Conservation (phyloP, 2,329 filamentous ascomycete genomes). For the Pseudocercospora fuligena region DNA sequence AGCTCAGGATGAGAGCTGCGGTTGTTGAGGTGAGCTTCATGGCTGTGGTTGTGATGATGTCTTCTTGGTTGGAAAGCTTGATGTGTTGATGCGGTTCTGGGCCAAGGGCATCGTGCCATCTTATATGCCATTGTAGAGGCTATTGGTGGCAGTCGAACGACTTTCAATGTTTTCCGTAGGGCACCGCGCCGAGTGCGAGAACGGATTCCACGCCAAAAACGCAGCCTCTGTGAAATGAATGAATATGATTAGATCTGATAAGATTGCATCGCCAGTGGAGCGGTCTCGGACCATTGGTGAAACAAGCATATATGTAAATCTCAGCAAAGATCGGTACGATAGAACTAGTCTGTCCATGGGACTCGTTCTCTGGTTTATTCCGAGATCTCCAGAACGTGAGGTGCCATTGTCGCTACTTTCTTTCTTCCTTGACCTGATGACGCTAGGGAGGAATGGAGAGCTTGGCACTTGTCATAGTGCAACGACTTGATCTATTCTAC, state of each 20-base stretch:
- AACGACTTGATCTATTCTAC: too few relatives aligned
- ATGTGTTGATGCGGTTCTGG: not conserved
- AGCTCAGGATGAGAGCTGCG: constrained; percentile 1
- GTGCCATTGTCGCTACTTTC: too few relatives aligned
- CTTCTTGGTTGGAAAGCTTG: not conserved
- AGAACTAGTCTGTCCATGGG: too few relatives aligned
- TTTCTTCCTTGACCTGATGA: too few relatives aligned
- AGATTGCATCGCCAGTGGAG: not conserved
- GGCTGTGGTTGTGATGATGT: not conserved
- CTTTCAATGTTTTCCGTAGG: not conserved
- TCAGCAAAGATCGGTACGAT: not conserved
- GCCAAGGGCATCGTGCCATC: too few relatives aligned
- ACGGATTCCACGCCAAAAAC: not conserved
- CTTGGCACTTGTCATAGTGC: too few relatives aligned
- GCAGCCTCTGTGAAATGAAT: not conserved
- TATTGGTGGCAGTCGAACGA: not conserved
- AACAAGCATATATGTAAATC: not conserved
- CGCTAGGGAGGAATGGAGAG: too few relatives aligned
- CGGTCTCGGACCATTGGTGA: not conserved
- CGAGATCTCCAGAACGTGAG: too few relatives aligned
- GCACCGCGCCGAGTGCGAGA: not conserved
- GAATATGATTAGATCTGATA: constrained; percentile 9
- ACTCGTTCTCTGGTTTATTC: too few relatives aligned
- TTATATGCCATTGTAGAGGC: too few relatives aligned
- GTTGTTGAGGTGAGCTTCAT: constrained; percentile 1